Base-by-base conservation (phyloP, 768 basidiomycete genomes). In the Lactarius evosmus region DNA sequence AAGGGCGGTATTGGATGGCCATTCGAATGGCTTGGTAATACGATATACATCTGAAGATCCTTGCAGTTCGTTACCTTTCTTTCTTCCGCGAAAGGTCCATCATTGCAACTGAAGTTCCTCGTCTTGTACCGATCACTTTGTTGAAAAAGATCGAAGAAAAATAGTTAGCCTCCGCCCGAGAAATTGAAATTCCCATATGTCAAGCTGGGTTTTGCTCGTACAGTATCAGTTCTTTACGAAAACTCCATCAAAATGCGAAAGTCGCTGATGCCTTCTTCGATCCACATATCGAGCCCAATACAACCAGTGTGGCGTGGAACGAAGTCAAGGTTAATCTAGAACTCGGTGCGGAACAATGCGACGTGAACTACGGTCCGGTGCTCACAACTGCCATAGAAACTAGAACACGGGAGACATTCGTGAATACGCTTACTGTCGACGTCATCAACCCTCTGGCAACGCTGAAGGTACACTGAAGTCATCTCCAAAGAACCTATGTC, bases 281-380 rank as follows among this genome's bases (percentile, higher is more conserved):
- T 69, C 89, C 91, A 71, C 88, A 85, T 56, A 77, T 80, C 40
- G 85, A 90, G 61, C 72, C 83, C 58, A 85, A 75, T 65, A 85
- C 86, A 12, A 78, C 86, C 25, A 80, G 93, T 61, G 80, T 79
- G 62, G 92, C 85, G 25, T 97, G 94, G 94, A 76, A 76, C 22
- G 94, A 97, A 74, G 82, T 94, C 9, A 79, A 88, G 41, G 94
- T 95, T 70, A 93, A 88, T 70, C 76, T 93, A 32, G 92, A 93
- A 71, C 78, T 93, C 79, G 90, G 90, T 87, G 61, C 72, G 22
- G 27, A 16, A 22, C 33, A 30, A 33, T 9, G 27, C 27, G 14
- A 51, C 56, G n/a, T 27, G 32, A 12, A 51, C 29, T 11, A 27
- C 7, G 55, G 3, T 34, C 32, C n/a, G 19, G 61, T n/a, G 56